Base-by-base conservation (phyloP, 164 flowering plant genomes). In the Vitis amurensis region DNA sequence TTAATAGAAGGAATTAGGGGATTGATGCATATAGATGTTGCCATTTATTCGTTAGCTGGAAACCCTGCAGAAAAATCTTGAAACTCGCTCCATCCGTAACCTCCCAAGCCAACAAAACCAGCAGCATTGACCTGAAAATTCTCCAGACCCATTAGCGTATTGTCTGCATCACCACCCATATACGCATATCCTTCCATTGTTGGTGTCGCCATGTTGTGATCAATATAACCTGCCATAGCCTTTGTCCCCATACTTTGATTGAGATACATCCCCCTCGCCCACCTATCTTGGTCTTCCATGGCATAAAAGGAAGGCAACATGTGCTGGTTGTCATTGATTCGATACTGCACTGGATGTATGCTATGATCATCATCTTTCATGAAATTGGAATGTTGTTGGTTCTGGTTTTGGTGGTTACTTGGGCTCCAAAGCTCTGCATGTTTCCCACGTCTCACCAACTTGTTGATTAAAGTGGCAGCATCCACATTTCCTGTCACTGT, bases 401-500 rank as follows among this genome's bases (percentile, higher is more conserved):
- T 4, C 27, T 61, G 60, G 58, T 49, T 63, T 19, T 23, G 59
- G 37, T 69, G 37, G 19, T 55, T 9, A 9, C 4, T 69, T 61
- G 74, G 74, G 50, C 64, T 50, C 77, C 76, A 79, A 48, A 79
- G 66, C 77, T 81, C 81, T 11, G 84, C 87, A 67, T 70, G 74
- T 74, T 83, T 83, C 3, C 84, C 83, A 11, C 70, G 68, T 67
- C 52, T 81, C 11, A n/a, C 48, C 71, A 83, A 48, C 76, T 79
- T 81, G 29, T 69, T 79, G 50, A 81, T 60, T 8, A 81, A 55
- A 55, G 64, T 74, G 9, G 66, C 57, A 9, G 84, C 58, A 44
- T 79, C 78, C 11, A 76, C 79, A 27, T 49, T 71, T 5, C 87
- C 87, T 53, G 70, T 61, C 12, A 83, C 87, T 13, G 65, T 77